Base-by-base conservation (phyloP, 768 basidiomycete genomes). In the Leccinum pellstonianum region DNA sequence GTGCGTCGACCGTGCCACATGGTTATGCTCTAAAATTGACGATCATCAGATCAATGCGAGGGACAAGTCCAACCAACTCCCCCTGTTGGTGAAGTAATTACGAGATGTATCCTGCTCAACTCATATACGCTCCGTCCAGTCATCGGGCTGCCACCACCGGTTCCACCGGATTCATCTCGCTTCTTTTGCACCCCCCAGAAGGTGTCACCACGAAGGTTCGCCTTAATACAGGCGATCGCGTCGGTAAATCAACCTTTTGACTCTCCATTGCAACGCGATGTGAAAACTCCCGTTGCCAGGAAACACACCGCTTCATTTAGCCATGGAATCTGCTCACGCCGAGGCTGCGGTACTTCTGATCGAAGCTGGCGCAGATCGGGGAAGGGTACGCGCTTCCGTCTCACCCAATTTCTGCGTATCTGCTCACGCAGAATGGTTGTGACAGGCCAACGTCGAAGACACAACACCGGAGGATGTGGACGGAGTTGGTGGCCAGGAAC, bases 141-240 rank as follows among this genome's bases (percentile, higher is more conserved):
- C 97, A 99, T 76, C 90, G 97, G 61, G 97, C 97, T 51, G 93
- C 95, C 11, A 95, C 97, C 7, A 98, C 92, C 14, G 97, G 97
- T 33, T 93, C 94, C 23, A 85, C 86, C 10, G 92, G 92, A 7
- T 96, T 98, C 72, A 84, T 98, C 57, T 83, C 82, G 29, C 79
- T 99, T 47, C 81, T 99, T n/a, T 73, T 98, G 54, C 83, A 90
- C 61, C 89, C 93, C 5, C 90, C 91, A n/a, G 84, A 83, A 67
- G 86, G 85, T 11, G 79, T 82, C 59, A 61, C 68, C 25, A 58
- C 80, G 55, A 94, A 96, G 71, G 84, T 88, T 47, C 85, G 93
- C 53, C 78, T 98, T 57, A 98, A 98, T 69, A 91, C 91, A 27
- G 83, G 81, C 54, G 93, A 93, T 79, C 84, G 90, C 55, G 77